These are phyloP conservation scores for Mycena vulgaris DNA, from an alignment of 768 basidiomycete genomes.

Conservation along the genomic window DNA sequence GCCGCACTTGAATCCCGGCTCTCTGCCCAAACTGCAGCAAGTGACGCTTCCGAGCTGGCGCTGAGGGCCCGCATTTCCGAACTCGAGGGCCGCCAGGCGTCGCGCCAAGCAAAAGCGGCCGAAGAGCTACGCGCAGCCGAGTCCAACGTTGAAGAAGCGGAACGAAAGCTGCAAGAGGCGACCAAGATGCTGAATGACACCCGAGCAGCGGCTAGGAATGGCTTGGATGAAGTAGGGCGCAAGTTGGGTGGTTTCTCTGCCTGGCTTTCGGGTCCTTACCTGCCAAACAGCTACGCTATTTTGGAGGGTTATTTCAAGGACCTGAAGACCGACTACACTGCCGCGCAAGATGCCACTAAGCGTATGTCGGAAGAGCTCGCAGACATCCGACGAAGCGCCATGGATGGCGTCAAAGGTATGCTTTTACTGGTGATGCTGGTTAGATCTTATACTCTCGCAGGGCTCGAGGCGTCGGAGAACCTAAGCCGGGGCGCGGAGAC, in stretches of 20 bases:
- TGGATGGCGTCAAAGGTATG: conserved; percentile 46
- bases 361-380: conserved; percentile 44
- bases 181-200: conserved; percentile 13
- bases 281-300: conserved; percentile 42
- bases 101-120: conserved; percentile 25
- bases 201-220: conserved; percentile 28
- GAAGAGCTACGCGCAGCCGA: conserved; percentile 29
- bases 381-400: conserved; percentile 41
- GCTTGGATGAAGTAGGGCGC: conserved; percentile 36
- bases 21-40: conserved; percentile 27
- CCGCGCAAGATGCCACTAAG: conserved; percentile 44
- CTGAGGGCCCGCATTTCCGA: conserved; percentile 37
- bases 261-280: background rate
- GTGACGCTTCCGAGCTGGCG: conserved; percentile 28
- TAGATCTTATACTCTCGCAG: conserved; percentile 31
- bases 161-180: conserved; percentile 28
- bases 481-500: conserved; percentile 46
- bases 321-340: conserved; percentile 44
- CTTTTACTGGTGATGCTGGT: conserved; percentile 1
- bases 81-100: conserved; percentile 36
- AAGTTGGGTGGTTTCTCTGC: conserved; percentile 30
- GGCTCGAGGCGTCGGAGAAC: conserved; percentile 46
- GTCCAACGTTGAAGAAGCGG: conserved; percentile 18
- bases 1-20: conserved; percentile 41
- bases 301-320: conserved; percentile 49